Evolutionary conservation across 345 rosid species (phyloP), one percentile per base, ranked within the genome.

Genomic region (Psidium friedrichsthalianum): DNA sequence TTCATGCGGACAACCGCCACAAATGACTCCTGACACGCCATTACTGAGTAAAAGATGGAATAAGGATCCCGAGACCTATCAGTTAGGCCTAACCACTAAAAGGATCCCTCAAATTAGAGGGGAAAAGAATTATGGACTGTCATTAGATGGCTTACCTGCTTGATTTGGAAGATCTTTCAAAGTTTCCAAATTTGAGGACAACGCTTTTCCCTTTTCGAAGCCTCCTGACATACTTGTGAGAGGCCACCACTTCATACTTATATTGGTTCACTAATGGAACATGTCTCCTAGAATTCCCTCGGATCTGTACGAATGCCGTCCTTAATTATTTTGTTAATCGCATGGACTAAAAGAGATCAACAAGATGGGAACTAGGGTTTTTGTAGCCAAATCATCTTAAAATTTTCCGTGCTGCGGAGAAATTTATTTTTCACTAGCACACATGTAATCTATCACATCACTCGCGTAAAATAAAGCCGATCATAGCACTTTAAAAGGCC

Each of bases 391-490:
- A 32, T 6, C 42, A 14, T 61, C 74, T 3, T 6, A 14, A 2
- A 15, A 29, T 54, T 64, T 0, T 0, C 44, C 10, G 36, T 21
- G 32, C 32, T 3, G 0, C 4, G 0, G 16, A 61, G 10, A 61
- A 61, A 61, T 14, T 14, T 2, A n/a, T 16, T n/a, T 59, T n/a
- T 59, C 16, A 27, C 20, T 12, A 6, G 36, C 69, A 13, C 2
- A 0, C 20, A 3, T 13, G 3, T 59, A n/a, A 29, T 64, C 22
- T 0, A 32, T 27, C 16, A 29, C 4, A 29, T 6, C 15, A 0
- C 3, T 6, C 10, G 18, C 74, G n/a, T 61, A 27, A 61, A 61
- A 61, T 6, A 61, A 13, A 27, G 10, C 27, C 1, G 15, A 61
- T 27, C 74, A 14, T 61, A 27, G 21, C 29, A 61, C 7, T 61